Evolutionary conservation across 228 moss, liverwort and hornwort species (phyloP), one percentile per base, ranked within the genome.

Genomic region (Sphagnum magellanicum): DNA sequence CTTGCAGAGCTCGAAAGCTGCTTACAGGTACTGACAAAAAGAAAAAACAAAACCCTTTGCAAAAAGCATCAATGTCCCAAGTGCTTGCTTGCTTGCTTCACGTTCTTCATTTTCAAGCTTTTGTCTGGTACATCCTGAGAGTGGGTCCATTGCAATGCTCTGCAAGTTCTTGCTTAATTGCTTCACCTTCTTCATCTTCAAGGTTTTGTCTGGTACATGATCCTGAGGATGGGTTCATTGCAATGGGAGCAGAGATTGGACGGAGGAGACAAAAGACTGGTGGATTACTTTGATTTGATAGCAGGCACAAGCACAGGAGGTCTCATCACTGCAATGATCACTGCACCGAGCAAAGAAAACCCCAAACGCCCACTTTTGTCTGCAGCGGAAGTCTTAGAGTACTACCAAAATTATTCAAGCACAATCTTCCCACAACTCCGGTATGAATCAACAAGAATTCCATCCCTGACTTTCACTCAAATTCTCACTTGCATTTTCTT

Each of bases 281-380:
- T 82, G 6, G 82, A 86, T 13, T 86, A 86, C 69, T 86, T 86
- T 58, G 86, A 86, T 8, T 64, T 82, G 0, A 67, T 86, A 4
- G 86, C 86, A 4, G 82, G 86, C 16, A 86, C 82, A 3, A 82
- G 86, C 59, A 82, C 86, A 0, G 86, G 86, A 32, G 86, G 86
- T 0, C 67, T 86, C 0, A 73, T 86, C 49, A 80, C 82, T 0
- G 78, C 86, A 5, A 79, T 86, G 79, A 73, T 86, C 6, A 73
- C 82, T 4, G 65, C 79, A 5, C 86, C 86, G 8, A 74, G 78
- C 78, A 59, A 61, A 47, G 72, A 80, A 15, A 48, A 8, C 1
- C 10, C 60, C 1, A 66, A 63, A 4, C 80, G 86, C 4, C 82
- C 86, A 0, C 77, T 78, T 49, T 77, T 71, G 60, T 52, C 77